These are phyloP conservation scores for Trichoderma cornu-damae DNA, from an alignment of 2,329 filamentous ascomycete species.

Conservation along the genomic window DNA sequence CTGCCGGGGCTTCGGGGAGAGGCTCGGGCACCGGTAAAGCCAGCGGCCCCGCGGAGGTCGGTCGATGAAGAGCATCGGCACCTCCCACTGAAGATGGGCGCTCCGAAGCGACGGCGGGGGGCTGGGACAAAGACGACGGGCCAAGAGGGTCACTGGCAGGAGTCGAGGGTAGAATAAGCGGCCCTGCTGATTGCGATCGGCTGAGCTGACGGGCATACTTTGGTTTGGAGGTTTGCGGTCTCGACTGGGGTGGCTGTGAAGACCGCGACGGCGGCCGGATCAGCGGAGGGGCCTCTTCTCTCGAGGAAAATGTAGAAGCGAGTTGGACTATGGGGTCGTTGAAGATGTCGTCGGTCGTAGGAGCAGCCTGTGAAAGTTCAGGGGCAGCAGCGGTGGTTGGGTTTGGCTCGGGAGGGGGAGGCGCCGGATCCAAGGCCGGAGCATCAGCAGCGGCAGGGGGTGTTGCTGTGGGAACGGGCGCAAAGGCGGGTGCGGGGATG, in stretches of 20 bases:
- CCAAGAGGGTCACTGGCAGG: conserved; percentile 48
- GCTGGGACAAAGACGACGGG: conserved; percentile 38
- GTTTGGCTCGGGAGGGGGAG: neutral
- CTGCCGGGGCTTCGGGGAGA: conserved; percentile 24
- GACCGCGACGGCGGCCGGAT: neutral
- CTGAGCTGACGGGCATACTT: conserved; percentile 27
- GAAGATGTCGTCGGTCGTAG: conserved; percentile 11
- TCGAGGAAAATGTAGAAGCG: conserved; percentile 16
- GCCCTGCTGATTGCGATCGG: conserved; percentile 37
- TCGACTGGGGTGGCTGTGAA: conserved; percentile 1
- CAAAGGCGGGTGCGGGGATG: neutral
- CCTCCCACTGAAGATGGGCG: conserved; percentile 31
- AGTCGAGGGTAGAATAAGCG: conserved; percentile 34
- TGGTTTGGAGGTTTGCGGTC: conserved; percentile 16
- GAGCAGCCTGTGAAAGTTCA: conserved; percentile 17
- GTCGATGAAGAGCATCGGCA: conserved; percentile 37
- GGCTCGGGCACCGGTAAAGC: conserved; percentile 36
- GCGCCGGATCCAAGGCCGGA: neutral
- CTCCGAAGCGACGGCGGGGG: conserved; percentile 20
- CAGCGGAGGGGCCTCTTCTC: neutral
- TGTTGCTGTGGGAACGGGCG: neutral
- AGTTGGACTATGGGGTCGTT: conserved; percentile 17
- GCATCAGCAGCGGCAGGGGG: neutral
- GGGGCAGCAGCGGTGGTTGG: conserved; percentile 17
- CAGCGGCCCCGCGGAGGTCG: conserved; percentile 31